Evolutionary conservation across 352 stramenopile species (phyloP), one percentile per base, ranked within the genome.

Genomic region (Globisporangium mamillatum): DNA sequence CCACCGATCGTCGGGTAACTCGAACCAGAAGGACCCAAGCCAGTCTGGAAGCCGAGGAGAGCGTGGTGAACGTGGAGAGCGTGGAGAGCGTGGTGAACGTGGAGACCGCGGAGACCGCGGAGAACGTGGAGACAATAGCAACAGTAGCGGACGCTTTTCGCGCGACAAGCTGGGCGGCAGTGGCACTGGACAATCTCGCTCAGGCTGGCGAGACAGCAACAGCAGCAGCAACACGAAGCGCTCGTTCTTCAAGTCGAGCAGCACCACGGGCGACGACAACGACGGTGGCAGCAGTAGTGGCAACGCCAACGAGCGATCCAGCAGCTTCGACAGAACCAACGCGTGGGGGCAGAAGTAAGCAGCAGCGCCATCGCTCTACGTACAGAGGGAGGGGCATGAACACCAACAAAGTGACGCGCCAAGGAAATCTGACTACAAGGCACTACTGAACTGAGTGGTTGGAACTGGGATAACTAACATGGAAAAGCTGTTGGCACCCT

Each of bases 121-220:
- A 22, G 71, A 76, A 20, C 50, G 66, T 9, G 63, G 66, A 22
- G 63, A 38, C 36, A 59, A 78, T 18, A 50, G 74, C 57, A 77
- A 68, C 16, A 75, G 74, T n/a, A 72, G 70, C 50, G 78, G 76
- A 29, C 84, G 80, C 64, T 86, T 83, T 68, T 76, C 79, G n/a
- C 81, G 81, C 25, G 81, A 88, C 63, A 84, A 73, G 65, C 72
- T 38, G 2, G 14, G 48, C 61, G 27, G 24, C 41, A 27, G 25
- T 3, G 29, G 32, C 8, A 14, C 38, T 29, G 64, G 53, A 5
- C 70, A 84, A 52, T 75, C 82, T 44, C 78, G 84, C 67, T 80
- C 78, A 24, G 75, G 76, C 25, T 91, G 84, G 84, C 73, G 76
- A 22, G 82, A 84, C 64, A 78, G 89, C 36, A 84, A 53, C 69